phyloP scores from a whole-genome alignment of 1,139 yeast genomes.

The Dujonia santamariae region DNA sequence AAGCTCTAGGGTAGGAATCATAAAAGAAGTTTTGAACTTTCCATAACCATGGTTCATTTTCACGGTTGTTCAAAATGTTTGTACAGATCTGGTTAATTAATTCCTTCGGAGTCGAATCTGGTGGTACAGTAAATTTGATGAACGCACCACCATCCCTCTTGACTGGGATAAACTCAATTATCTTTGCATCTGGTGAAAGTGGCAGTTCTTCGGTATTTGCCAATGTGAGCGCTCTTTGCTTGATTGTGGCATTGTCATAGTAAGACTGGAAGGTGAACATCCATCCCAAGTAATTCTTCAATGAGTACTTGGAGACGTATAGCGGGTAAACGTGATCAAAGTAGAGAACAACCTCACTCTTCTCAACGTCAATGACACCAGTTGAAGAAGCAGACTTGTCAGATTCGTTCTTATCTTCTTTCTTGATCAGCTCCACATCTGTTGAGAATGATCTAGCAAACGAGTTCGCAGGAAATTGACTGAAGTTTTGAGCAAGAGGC shows the following conservation, averaged over 20 bases:
- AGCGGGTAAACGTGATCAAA: slow-evolving; percentile 39
- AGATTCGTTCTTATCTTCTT: slow-evolving; percentile 28
- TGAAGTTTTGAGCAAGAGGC: background rate
- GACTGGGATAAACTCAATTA: slow-evolving; percentile 58
- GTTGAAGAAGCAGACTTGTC: slow-evolving; percentile 40
- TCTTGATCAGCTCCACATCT: slow-evolving; percentile 32
- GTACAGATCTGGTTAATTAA: slow-evolving; percentile 48
- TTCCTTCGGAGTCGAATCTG: slow-evolving; percentile 42
- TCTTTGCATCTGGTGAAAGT: slow-evolving; percentile 26
- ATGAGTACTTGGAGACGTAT: slow-evolving; percentile 19
- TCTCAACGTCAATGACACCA: slow-evolving; percentile 39
- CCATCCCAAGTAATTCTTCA: slow-evolving; percentile 18
- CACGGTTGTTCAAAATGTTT: slow-evolving; percentile 38
- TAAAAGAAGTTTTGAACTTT: slow-evolving; percentile 22
- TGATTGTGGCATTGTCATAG: slow-evolving; percentile 16
- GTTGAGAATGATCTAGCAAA: slow-evolving; percentile 17
- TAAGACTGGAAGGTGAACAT: background rate
- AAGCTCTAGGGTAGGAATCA: slow-evolving; percentile 42
- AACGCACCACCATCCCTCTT: slow-evolving; percentile 91
- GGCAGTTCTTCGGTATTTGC: slow-evolving; percentile 22
- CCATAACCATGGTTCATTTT: slow-evolving; percentile 16
- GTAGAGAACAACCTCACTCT: slow-evolving; percentile 28
- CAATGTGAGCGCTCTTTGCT: slow-evolving; percentile 19
- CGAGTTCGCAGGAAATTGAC: background rate
- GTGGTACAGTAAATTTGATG: slow-evolving; percentile 68